Evolutionary conservation across 2,329 filamentous ascomycete species (phyloP).

Genomic region (Aspergillus unguis): DNA sequence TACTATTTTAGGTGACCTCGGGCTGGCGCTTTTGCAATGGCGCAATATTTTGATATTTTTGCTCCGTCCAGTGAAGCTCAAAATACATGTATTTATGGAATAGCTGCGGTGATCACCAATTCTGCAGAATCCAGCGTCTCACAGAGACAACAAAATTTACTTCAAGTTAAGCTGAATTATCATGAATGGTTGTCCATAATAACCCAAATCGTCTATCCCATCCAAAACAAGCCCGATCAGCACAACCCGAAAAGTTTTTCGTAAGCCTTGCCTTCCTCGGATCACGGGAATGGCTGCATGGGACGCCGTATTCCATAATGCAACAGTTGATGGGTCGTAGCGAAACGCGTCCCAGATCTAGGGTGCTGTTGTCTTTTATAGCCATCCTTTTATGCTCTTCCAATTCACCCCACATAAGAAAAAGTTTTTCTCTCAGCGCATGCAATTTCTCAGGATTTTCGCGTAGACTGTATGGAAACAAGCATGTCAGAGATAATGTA

Average conservation of each 20-base stretch:
- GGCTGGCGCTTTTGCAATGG: neutral
- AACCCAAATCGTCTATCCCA: constrained; percentile 65
- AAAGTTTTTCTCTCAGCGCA: constrained; percentile 66
- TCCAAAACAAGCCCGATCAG: constrained; percentile 40
- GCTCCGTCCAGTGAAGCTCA: neutral
- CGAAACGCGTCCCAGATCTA: constrained; percentile 31
- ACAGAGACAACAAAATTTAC: neutral
- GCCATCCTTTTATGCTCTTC: constrained; percentile 61
- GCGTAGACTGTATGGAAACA: constrained; percentile 51
- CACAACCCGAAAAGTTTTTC: constrained; percentile 38
- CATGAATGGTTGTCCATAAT: constrained; percentile 60
- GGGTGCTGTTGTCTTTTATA: constrained; percentile 21
- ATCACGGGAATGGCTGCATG: constrained; percentile 25
- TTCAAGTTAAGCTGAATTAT: constrained; percentile 5
- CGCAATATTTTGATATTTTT: neutral
- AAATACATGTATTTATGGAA: neutral
- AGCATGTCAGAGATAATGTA: constrained; percentile 5
- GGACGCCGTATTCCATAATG: constrained; percentile 67
- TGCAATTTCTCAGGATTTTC: constrained; percentile 49
- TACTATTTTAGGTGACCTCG: neutral
- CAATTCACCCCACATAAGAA: constrained; percentile 79
- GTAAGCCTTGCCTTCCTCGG: constrained; percentile 33
- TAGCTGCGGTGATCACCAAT: neutral
- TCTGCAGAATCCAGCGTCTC: neutral
- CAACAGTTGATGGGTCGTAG: constrained; percentile 68